phyloP scores from a whole-genome alignment of 257 asterid genomes.

The Anisodus tanguticus region DNA sequence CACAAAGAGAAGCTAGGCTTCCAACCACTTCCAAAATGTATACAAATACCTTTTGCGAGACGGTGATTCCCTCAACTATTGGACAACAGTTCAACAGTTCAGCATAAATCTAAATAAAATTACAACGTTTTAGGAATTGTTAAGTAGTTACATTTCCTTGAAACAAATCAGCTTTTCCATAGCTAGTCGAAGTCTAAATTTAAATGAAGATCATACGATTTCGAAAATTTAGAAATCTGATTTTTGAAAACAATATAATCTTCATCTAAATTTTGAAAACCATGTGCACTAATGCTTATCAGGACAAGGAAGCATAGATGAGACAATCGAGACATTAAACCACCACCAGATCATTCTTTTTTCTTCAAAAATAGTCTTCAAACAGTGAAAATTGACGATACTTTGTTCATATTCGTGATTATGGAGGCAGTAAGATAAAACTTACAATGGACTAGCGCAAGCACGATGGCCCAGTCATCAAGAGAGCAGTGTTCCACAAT shows the following conservation, averaged over 20 bases:
- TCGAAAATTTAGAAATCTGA: background rate
- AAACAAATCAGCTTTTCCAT: background rate
- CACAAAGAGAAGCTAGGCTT: background rate
- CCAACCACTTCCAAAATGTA: background rate
- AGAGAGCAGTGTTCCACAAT: background rate
- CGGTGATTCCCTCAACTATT: background rate
- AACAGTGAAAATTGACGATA: background rate
- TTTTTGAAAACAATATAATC: background rate
- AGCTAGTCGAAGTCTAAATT: background rate
- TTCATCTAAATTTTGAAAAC: conserved; percentile 17
- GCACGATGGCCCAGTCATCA: background rate
- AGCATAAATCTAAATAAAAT: background rate
- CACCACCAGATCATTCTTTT: conserved; percentile 12
- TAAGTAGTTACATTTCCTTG: background rate
- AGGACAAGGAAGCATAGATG: conserved; percentile 16
- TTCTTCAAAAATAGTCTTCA: conserved; percentile 15
- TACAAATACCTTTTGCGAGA: background rate
- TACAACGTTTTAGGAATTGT: background rate
- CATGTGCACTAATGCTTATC: background rate
- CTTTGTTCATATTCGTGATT: background rate
- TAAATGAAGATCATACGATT: background rate
- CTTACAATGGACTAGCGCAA: conserved; percentile 27
- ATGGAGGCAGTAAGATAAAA: background rate
- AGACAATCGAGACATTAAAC: conserved; percentile 3
- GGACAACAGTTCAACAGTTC: background rate